A percentile compares a stretch with the other conserved stretches of the same genome.
Evolutionary conservation across 1,139 yeast genomes (phyloP).

Genomic region (Pichia sp.): DNA sequence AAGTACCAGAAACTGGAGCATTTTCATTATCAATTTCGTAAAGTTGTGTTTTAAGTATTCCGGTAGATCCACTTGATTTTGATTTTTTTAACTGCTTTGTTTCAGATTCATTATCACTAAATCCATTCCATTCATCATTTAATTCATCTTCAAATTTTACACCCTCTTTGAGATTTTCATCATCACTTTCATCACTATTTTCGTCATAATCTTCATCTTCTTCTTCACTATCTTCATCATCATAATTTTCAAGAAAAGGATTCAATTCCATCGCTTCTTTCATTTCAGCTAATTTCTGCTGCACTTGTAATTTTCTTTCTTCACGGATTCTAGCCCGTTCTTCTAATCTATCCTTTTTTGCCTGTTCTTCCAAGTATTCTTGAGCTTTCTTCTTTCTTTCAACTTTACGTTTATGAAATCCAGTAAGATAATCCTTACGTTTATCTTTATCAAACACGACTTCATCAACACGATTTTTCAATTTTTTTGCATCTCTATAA

Average conservation of each 20-base stretch:
- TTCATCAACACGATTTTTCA: constrained; percentile 66
- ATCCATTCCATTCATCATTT: constrained; percentile 15
- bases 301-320: constrained; percentile 61
- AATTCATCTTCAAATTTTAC: background rate
- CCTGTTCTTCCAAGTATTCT: constrained; percentile 68
- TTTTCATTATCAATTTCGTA: constrained; percentile 41
- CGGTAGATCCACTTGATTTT: constrained; percentile 24
- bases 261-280: constrained; percentile 23
- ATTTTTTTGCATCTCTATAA: constrained; percentile 61
- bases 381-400: constrained; percentile 84
- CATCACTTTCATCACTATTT: constrained; percentile 4
- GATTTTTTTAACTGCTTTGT: constrained; percentile 16
- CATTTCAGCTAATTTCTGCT: constrained; percentile 40
- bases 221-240: constrained; percentile 20
- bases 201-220: constrained; percentile 11
- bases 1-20: constrained; percentile 47
- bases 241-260: constrained; percentile 19
- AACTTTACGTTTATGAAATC: constrained; percentile 89
- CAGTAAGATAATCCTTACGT: constrained; percentile 78
- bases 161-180: constrained; percentile 23
- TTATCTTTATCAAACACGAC: constrained; percentile 73
- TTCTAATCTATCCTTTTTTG: constrained; percentile 63
- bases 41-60: constrained; percentile 42
- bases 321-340: constrained; percentile 66
- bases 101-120: constrained; percentile 19